Evolutionary conservation across 805 yeast species (phyloP).

Genomic region (Candida tallmaniae): DNA sequence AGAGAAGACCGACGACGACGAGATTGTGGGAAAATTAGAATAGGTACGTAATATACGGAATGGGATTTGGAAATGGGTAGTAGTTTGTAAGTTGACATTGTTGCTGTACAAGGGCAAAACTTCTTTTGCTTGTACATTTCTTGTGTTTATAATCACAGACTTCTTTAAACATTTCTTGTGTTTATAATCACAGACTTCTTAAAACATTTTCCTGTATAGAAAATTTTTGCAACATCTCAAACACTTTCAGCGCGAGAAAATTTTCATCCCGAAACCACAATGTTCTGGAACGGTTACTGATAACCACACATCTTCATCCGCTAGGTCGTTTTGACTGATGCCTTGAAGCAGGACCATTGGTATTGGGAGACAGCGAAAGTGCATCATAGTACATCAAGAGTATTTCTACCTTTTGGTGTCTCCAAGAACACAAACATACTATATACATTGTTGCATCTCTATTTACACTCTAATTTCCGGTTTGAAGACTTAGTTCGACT

Average conservation of each 20-base stretch:
- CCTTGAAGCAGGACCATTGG: slow-evolving; percentile 27
- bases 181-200: too few species aligned
- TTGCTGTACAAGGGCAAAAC: too few species aligned
- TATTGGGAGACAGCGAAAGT: slow-evolving; percentile 15
- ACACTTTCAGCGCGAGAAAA: slow-evolving; percentile 2
- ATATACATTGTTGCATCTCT: neutral
- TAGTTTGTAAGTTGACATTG: too few species aligned
- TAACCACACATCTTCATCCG: slow-evolving; percentile 27
- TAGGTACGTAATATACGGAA: slow-evolving; percentile 6
- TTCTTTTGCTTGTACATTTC: too few species aligned
- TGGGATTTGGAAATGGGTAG: too few species aligned
- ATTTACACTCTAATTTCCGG: neutral
- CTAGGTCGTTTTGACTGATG: slow-evolving; percentile 42
- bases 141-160: too few species aligned
- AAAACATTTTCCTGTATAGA: too few species aligned
- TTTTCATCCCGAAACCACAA: slow-evolving; percentile 3
- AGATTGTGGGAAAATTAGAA: slow-evolving; percentile 11
- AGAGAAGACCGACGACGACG: slow-evolving; percentile 5
- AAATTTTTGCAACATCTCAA: too few species aligned
- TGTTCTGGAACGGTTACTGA: slow-evolving; percentile 5
- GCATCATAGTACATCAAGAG: slow-evolving; percentile 48
- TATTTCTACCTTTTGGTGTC: slow-evolving; percentile 40
- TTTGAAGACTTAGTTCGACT: neutral
- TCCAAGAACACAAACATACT: slow-evolving; percentile 49
- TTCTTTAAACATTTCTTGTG: too few species aligned